Conservation (phyloP, 306 rosid species). For the Vicia faba region DNA sequence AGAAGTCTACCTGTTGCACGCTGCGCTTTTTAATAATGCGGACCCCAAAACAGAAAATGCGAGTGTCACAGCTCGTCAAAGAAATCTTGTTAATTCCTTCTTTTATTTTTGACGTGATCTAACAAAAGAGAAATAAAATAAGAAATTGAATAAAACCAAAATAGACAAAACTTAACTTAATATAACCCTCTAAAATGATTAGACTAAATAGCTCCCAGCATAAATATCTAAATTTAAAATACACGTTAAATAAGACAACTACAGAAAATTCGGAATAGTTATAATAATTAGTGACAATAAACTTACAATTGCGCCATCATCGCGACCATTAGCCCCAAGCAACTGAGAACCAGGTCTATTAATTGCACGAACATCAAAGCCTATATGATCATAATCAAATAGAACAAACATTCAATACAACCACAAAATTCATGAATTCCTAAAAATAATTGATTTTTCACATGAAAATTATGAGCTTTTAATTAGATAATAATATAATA, state of each 20-base stretch:
- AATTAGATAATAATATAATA: background rate
- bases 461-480: constrained; percentile 1
- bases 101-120: constrained; percentile 78
- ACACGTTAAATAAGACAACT: background rate
- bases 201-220: constrained; percentile 11
- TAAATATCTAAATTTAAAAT: constrained; percentile 24
- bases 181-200: background rate
- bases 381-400: constrained; percentile 44
- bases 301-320: constrained; percentile 93
- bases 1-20: constrained; percentile 72
- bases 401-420: constrained; percentile 13
- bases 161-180: constrained; percentile 22
- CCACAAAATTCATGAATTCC: constrained; percentile 15
- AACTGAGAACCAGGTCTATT: constrained; percentile 89
- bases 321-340: constrained; percentile 97
- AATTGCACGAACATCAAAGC: constrained; percentile 82
- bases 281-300: constrained; percentile 30
- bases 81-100: constrained; percentile 87
- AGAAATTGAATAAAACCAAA: constrained; percentile 26
- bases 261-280: constrained; percentile 6
- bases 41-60: constrained; percentile 88
- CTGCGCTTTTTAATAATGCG: constrained; percentile 82
- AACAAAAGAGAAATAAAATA: constrained; percentile 44
- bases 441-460: background rate
- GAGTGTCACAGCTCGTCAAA: constrained; percentile 83